Evolutionary conservation across 2,329 filamentous ascomycete genomes (phyloP), one percentile per base, ranked within the genome.

Genomic region (Penicillium verrucosum): DNA sequence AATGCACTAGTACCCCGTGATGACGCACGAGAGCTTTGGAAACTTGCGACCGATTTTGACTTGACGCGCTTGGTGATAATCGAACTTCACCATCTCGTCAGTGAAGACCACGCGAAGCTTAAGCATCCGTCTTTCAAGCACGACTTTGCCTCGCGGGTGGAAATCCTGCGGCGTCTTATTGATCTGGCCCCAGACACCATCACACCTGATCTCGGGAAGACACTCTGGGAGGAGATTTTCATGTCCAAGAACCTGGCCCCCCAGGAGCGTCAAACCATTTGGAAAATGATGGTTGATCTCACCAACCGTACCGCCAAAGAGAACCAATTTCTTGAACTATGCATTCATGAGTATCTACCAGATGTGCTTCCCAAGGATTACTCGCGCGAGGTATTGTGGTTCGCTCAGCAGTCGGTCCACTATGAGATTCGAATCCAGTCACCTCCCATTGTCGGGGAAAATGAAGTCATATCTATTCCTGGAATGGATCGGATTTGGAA

Each of bases 401-500:
- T 79, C 62, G 74, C 74, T 5, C 75, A 78, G 53, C 71, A 77
- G 42, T 67, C 73, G 1, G 67, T 78, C 25, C 65, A 71, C 8
- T 77, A 80, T 37, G 75, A 82, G 25, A 86, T 87, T 58, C 73
- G 81, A 1, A 88, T 87, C 63, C 62, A 81, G 78, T 59, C 82
- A 73, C 61, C 83, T 76, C 27, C 78, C 83, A 42, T 65, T 14
- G 69, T 72, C 16, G 60, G 59, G 9, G 75, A 76, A 32, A 59
- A 73, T 48, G 72, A 78, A 45, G 69, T 77, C 29, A 69, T 79
- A n/a, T 63, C 67, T n/a, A 72, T 79, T 48, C 77, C 79, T 4
- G 79, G 80, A 7, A 78, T 79, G 60, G 89, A 94, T 64, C 82
- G 92, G 56, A 77, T 96, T n/a, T 96, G 92, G 92, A 84, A 85